Base-by-base conservation (phyloP, 2,329 filamentous ascomycete species). In the Arachnopeziza araneosa region DNA sequence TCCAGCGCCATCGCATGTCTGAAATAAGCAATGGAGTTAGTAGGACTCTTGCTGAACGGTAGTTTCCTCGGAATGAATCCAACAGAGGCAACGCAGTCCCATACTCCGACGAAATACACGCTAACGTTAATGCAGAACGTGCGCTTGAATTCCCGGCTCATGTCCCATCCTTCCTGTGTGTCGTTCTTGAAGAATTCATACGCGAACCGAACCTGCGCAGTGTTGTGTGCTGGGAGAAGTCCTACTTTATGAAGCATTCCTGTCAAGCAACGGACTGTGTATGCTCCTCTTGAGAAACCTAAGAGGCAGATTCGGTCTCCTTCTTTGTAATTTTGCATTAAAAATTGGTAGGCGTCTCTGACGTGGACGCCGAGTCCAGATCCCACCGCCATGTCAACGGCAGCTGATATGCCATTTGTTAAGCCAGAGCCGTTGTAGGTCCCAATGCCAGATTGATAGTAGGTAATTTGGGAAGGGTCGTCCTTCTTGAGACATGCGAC, bases 191-290 rank as follows among this genome's bases (percentile, higher is more conserved):
- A 79, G 66, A 76, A 76, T 32, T 76, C 64, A 63, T 78, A 79
- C 9, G 77, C 77, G 63, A 78, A 78, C 6, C 66, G 67, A 12
- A 78, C 66, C 59, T 77, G 76, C 2, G 71, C 69, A 0, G 54
- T 89, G 67, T 96, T 96, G 12, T 91, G 90, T 56, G 89, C 87
- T 14, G 66, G 66, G 70, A 78, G 57, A 62, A 72, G 64, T 6
- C 75, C 75, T 24, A 77, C 75, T 63, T 77, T 77, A 66, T 77
- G 75, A 8, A 77, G 67, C 75, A 77, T 77, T 1, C 75, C 75
- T 21, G 74, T 71, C 3, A 82, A 70, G 57, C 80, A 82, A 3
- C 79, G 74, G 19, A 79, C 79, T 1, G 79, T 81, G 56, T 82
- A 82, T 5, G 78, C 76, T 17, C 77, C 79, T 60, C 78, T 70